Evolutionary conservation across 768 basidiomycete genomes (phyloP).

Genomic region (Kwoniella pini): DNA sequence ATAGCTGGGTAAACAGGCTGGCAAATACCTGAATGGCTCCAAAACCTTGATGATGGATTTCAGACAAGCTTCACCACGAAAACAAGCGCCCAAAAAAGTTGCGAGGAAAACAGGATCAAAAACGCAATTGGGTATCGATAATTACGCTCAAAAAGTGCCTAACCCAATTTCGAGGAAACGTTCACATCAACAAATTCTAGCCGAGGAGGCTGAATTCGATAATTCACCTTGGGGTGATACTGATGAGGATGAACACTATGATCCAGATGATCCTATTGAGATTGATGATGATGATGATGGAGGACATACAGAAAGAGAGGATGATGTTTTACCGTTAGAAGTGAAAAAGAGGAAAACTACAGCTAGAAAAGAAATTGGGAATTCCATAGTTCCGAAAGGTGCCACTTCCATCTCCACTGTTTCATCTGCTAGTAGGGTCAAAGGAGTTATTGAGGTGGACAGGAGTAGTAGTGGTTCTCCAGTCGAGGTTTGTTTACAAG

Average conservation of each 20-base stretch:
- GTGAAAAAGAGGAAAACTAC: conserved; percentile 28
- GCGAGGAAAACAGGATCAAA: conserved; percentile 10
- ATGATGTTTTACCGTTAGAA: conserved; percentile 22
- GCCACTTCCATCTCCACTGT: not conserved
- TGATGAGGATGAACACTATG: conserved; percentile 38
- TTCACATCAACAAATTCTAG: conserved; percentile 34
- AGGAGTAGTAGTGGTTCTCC: conserved; percentile 25
- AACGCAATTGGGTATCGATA: conserved; percentile 8
- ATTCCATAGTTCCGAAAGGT: not conserved
- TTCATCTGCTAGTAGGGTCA: not conserved
- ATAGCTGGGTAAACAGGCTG: conserved; percentile 31
- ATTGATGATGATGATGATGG: conserved; percentile 17
- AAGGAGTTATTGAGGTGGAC: conserved; percentile 8
- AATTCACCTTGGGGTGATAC: conserved; percentile 47
- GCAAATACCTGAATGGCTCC: conserved; percentile 26
- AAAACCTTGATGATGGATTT: conserved; percentile 41
- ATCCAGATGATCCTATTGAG: conserved; percentile 31
- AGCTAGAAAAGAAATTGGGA: conserved; percentile 4
- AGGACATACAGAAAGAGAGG: conserved; percentile 26
- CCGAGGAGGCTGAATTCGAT: conserved; percentile 40
- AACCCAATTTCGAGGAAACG: conserved; percentile 37
- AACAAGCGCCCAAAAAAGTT: conserved; percentile 8
- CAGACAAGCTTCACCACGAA: conserved; percentile 30
- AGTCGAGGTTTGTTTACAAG: conserved; percentile 32
- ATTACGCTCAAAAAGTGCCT: conserved; percentile 13